A percentile compares a stretch with the other conserved stretches of the same genome.
Conservation (phyloP, 371 early-diverging fungal genomes). For the Zopfochytrium polystomum region DNA sequence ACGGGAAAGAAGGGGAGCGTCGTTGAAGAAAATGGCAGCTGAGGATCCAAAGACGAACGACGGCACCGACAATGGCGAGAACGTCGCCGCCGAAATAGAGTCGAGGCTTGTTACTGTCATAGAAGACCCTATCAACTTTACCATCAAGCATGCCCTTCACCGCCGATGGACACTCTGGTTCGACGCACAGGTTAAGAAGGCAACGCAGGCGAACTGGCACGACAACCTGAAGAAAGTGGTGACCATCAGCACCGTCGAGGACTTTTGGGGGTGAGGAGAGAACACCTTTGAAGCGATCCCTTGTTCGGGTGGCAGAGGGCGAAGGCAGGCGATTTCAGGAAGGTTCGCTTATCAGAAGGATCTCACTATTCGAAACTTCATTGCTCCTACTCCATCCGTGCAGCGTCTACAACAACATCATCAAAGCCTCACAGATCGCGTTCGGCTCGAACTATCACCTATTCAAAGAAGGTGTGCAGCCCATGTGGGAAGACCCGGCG, state of each 20-base stretch:
- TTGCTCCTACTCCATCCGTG: too few species aligned
- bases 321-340: too few species aligned
- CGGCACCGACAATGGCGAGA: too few species aligned
- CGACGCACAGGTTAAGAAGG: slow-evolving; percentile 80
- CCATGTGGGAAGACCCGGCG: slow-evolving; percentile 99
- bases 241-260: slow-evolving; percentile 86
- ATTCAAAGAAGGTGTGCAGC: slow-evolving; percentile 94
- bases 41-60: too few species aligned
- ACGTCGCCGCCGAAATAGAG: too few species aligned
- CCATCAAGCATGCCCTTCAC: slow-evolving; percentile 86
- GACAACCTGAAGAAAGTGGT: slow-evolving; percentile 83
- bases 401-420: slow-evolving; percentile 85
- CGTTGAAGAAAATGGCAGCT: too few species aligned
- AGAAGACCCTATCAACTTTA: slow-evolving; percentile 65
- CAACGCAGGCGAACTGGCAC: slow-evolving; percentile 73
- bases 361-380: too few species aligned
- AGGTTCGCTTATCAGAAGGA: too few species aligned
- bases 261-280: slow-evolving; percentile 85
- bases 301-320: neutral
- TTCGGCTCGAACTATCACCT: slow-evolving; percentile 90
- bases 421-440: slow-evolving; percentile 74
- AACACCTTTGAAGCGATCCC: neutral
- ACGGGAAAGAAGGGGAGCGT: too few species aligned
- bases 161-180: slow-evolving; percentile 92
- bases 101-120: too few species aligned